Base-by-base conservation (phyloP, 2,329 filamentous ascomycete species). In the Elsinoe arachidis region DNA sequence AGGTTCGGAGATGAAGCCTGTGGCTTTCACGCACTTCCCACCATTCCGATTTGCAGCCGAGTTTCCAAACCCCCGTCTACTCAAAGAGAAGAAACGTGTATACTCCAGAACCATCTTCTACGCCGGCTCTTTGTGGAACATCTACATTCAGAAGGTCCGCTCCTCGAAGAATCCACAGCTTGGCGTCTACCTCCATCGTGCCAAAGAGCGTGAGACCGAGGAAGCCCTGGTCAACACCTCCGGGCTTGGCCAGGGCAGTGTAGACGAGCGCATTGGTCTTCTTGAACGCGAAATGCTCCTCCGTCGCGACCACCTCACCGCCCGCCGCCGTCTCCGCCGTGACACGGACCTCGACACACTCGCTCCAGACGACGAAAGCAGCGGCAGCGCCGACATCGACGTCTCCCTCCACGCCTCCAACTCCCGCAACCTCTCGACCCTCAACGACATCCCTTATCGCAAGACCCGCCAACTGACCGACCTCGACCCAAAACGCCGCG, bases 91-190 rank as follows among this genome's bases (percentile, higher is more conserved):
- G 69, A 82, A 81, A 65, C 72, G 80, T 0, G 77, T 82, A 7
- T 82, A 82, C 64, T 80, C 76, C 10, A 74, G 78, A 33, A 82
- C 80, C 2, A 78, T 82, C 4, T 82, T 80, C 63, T 83, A 83
- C 59, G 79, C 79, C 3, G 80, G 80, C 2, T 78, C 74, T 15
- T 68, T 81, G 14, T 83, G 80, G 80, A 83, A 83, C 61, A 78
- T 83, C n/a, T 83, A 82, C 65, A 81, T 83, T 10, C 80, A 82
- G 62, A 80, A 81, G 59, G 77, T 81, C 1, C 74, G 77, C 7
- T 78, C 76, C 0, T 73, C 74, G 1, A 80, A 80, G 61, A 78
- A 75, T 55, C 77, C 79, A 10, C 80, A 83, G 62, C 71, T 83
- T 1, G 80, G 80, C 12, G 80, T 83, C 4, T 83, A 83, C 60